A percentile compares a stretch with the other conserved stretches of the same genome.
Evolutionary conservation across 2,329 filamentous ascomycete genomes (phyloP).

Genomic region (Fusarium vanettenii): DNA sequence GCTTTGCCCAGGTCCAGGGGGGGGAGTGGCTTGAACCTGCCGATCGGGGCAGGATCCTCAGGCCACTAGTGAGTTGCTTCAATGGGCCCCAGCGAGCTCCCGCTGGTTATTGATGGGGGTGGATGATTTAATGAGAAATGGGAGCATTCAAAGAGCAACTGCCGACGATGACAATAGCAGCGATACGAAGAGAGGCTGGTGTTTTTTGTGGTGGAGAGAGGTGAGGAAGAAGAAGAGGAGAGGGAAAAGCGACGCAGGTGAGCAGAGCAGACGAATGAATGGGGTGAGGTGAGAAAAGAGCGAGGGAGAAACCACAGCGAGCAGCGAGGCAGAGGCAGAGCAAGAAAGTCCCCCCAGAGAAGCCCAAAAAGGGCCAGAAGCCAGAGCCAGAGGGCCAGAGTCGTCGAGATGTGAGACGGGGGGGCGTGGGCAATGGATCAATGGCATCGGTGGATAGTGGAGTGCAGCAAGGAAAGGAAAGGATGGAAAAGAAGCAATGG

Average conservation of each 20-base stretch:
- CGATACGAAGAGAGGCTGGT: not conserved
- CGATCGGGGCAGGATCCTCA: slow-evolving; percentile 50
- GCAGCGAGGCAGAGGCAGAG: slow-evolving; percentile 1
- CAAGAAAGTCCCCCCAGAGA: slow-evolving; percentile 21
- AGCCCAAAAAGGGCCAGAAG: slow-evolving; percentile 24
- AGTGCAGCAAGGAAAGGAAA: slow-evolving; percentile 30
- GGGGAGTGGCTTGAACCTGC: slow-evolving; percentile 48
- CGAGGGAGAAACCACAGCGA: slow-evolving; percentile 12
- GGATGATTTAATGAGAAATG: slow-evolving; percentile 6
- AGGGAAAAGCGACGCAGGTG: slow-evolving; percentile 33
- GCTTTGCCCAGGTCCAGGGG: slow-evolving; percentile 44
- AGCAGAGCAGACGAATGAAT: slow-evolving; percentile 32
- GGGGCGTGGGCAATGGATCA: slow-evolving; percentile 19
- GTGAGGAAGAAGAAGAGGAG: slow-evolving; percentile 14
- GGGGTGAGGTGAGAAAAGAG: slow-evolving; percentile 35
- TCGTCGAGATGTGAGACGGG: slow-evolving; percentile 34
- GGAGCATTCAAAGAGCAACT: slow-evolving; percentile 10
- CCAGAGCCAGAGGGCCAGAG: slow-evolving; percentile 27
- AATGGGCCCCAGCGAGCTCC: slow-evolving; percentile 38
- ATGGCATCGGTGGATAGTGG: slow-evolving; percentile 35
- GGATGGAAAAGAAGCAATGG: slow-evolving; percentile 40
- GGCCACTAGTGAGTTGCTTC: slow-evolving; percentile 44
- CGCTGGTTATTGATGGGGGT: slow-evolving; percentile 35
- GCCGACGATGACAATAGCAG: not conserved
- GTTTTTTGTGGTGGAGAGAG: not conserved